Conservation (phyloP, 176 grass and related monocot genomes). For the Raddia guianensis region DNA sequence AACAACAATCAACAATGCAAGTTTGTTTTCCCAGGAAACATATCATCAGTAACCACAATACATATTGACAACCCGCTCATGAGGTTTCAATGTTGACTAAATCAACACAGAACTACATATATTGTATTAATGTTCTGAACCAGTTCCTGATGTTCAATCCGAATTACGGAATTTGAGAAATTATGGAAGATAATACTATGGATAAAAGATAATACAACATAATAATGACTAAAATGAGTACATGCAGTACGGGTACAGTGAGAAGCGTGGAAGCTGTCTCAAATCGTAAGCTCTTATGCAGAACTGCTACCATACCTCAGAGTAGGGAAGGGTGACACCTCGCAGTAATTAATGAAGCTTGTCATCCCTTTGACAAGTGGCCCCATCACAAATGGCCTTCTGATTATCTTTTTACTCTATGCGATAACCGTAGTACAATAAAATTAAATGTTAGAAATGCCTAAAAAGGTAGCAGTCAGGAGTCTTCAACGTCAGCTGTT, state of each 20-base stretch:
- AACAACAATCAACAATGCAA: not conserved
- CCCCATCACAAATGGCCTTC: not conserved
- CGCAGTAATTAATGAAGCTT: slow-evolving; percentile 22
- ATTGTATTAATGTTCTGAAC: not conserved
- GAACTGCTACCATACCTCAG: slow-evolving; percentile 26
- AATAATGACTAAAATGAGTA: slow-evolving; percentile 40
- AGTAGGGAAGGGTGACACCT: slow-evolving; percentile 9
- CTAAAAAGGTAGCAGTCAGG: slow-evolving; percentile 28
- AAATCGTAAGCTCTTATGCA: slow-evolving; percentile 20
- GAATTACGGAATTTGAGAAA: not conserved
- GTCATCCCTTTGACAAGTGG: slow-evolving; percentile 20
- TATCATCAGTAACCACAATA: not conserved
- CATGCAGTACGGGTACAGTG: slow-evolving; percentile 30
- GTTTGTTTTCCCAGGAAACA: not conserved
- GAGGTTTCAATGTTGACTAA: not conserved
- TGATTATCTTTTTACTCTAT: slow-evolving; percentile 35
- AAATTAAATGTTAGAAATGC: slow-evolving; percentile 46
- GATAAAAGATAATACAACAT: slow-evolving; percentile 35
- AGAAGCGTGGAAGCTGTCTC: slow-evolving; percentile 20
- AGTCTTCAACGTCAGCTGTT: slow-evolving; percentile 17
- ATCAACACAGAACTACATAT: not conserved
- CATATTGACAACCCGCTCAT: not conserved
- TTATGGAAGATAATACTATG: not conserved
- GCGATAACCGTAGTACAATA: slow-evolving; percentile 32
- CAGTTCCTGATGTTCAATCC: slow-evolving; percentile 14